Conservation (phyloP, 2,329 filamentous ascomycete genomes). For the Colletotrichum chlorophyti region DNA sequence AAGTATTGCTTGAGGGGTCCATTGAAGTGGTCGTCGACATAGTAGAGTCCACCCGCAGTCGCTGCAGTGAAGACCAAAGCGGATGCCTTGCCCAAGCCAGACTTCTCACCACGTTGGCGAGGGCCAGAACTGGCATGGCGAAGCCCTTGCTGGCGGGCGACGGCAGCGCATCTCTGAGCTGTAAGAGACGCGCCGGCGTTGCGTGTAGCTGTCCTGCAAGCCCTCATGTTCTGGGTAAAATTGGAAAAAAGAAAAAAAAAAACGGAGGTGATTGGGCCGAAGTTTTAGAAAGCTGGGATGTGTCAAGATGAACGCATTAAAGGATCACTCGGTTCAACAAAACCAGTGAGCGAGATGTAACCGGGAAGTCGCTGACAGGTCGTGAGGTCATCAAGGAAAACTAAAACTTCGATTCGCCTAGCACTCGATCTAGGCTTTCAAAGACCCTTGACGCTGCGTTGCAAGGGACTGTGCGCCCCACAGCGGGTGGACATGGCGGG, state of each 20-base stretch:
- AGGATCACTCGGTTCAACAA: background rate
- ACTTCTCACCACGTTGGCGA: constrained; percentile 3
- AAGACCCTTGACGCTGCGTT: constrained; percentile 14
- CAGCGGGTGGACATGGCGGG: constrained; percentile 8
- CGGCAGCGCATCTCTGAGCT: constrained; percentile 18
- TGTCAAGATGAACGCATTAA: constrained; percentile 1
- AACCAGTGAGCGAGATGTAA: background rate
- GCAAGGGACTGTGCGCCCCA: constrained; percentile 25
- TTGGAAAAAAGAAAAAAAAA: too few relatives aligned
- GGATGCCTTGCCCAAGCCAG: background rate
- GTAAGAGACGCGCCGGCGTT: constrained; percentile 22
- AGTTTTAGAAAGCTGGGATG: background rate
- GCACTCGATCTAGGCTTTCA: constrained; percentile 20
- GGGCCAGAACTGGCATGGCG: constrained; percentile 17
- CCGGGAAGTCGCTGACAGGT: constrained; percentile 23
- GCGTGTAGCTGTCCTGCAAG: constrained; percentile 14
- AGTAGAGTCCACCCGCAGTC: constrained; percentile 46
- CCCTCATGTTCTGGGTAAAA: constrained; percentile 21
- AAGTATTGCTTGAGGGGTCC: constrained; percentile 20
- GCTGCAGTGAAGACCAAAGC: constrained; percentile 31
- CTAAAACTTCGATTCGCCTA: constrained; percentile 28
- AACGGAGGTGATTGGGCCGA: background rate
- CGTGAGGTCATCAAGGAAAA: constrained; percentile 31
- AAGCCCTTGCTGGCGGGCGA: constrained; percentile 10
- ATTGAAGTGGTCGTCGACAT: constrained; percentile 35